Evolutionary conservation across 495 filamentous ascomycete genomes (phyloP), one percentile per base, ranked within the genome.

Genomic region (Rostrohypoxylon terebratum): DNA sequence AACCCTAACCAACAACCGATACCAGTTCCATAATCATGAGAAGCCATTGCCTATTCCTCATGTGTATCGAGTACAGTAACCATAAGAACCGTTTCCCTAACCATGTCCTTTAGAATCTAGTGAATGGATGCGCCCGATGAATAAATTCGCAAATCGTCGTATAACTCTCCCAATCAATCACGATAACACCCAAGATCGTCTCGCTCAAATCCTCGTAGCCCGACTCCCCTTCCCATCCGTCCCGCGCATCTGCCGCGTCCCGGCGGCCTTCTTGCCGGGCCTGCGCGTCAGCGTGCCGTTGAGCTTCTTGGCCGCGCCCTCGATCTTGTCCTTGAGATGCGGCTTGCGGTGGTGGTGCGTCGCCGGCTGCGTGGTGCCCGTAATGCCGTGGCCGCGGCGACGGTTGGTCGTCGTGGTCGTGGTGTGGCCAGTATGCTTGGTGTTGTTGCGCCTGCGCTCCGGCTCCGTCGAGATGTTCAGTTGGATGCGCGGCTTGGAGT

Each of bases 271-370:
- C 67, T 71, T 73, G 9, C 78, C 78, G 0, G 76, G 78, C 31
- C 74, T 67, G 21, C 70, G 68, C 18, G 78, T 80, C 1, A 79
- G 34, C 25, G 67, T 66, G 1, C 78, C 78, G 20, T 79, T 77
- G 0, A 77, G 59, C 59, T 80, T 80, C 63, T 80, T 40, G 2
- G 73, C 72, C 20, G 75, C 78, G 21, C 78, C 78, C 8, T 59
- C 64, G n/a, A 80, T 74, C 61, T 80, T 80, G 62, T 80, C 78
- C 21, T 59, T 65, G 8, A 80, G 64, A 16, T 73, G 58, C 5
- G 78, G 70, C 68, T 80, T 80, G 25, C 78, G 78, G 68, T 80
- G 77, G 51, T 79, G 78, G 60, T 79, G 78, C 47, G 75, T 74
- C n/a, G 66, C 76, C 2, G 77, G 74, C 65, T 67, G 69, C 45